Conservation (phyloP, 2,329 filamentous ascomycete genomes). For the Colletotrichum acutatum region DNA sequence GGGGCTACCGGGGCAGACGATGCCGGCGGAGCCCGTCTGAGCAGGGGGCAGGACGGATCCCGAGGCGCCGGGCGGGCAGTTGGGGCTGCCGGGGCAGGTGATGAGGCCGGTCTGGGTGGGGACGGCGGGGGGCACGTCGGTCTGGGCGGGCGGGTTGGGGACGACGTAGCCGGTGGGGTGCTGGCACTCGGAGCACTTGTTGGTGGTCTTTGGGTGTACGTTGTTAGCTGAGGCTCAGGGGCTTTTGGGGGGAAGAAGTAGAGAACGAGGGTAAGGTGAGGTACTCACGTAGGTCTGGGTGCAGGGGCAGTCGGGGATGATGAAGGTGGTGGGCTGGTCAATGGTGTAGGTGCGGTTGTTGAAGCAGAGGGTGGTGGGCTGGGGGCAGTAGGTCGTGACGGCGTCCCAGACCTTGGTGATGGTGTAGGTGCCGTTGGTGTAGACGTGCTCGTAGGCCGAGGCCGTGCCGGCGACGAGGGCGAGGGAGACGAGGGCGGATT, state of each 20-base stretch:
- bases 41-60: background rate
- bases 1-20: background rate
- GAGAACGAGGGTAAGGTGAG: background rate
- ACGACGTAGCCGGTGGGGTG: constrained; percentile 1
- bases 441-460: constrained; percentile 11
- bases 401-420: constrained; percentile 48
- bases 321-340: constrained; percentile 64
- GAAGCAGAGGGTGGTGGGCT: constrained; percentile 52
- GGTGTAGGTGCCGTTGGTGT: constrained; percentile 42
- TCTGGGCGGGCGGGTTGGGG: constrained; percentile 10
- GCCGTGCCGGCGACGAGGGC: constrained; percentile 37
- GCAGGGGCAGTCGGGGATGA: constrained; percentile 66
- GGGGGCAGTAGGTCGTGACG: constrained; percentile 55
- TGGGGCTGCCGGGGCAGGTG: background rate
- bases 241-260: too few relatives aligned
- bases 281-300: constrained; percentile 43
- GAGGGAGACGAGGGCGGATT: constrained; percentile 41
- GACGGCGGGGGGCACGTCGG: constrained; percentile 2
- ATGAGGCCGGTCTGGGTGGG: background rate
- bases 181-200: background rate
- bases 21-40: background rate
- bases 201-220: background rate
- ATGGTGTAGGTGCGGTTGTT: constrained; percentile 62
- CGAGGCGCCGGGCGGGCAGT: background rate
- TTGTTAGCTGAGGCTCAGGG: too few relatives aligned